These are phyloP conservation scores for Hymenoscyphus occultus DNA, from an alignment of 2,329 filamentous ascomycete genomes.

Conservation along the genomic window DNA sequence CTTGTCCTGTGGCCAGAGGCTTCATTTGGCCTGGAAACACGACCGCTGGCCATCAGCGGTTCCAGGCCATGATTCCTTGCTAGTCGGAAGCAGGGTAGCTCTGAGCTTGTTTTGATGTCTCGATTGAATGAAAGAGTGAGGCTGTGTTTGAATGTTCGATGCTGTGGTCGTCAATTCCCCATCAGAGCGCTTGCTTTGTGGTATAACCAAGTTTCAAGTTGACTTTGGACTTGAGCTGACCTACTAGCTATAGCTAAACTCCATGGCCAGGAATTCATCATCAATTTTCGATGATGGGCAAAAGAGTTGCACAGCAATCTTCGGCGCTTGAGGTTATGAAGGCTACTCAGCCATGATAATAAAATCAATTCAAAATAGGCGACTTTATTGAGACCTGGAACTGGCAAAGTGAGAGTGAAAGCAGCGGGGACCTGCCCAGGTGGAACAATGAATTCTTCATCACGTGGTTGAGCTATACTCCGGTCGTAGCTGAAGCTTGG, in stretches of 20 bases:
- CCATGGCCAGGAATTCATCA: too few species aligned
- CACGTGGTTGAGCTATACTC: too few species aligned
- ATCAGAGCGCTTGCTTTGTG: not conserved
- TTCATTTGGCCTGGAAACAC: conserved; percentile 1
- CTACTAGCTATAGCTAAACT: too few species aligned
- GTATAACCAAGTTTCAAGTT: not conserved
- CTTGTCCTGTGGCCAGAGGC: conserved; percentile 1
- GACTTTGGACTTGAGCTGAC: not conserved
- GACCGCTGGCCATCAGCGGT: not conserved
- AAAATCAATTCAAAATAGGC: too few species aligned
- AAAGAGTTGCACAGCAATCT: too few species aligned
- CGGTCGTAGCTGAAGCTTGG: not conserved
- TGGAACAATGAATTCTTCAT: too few species aligned
- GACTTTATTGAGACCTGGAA: too few species aligned
- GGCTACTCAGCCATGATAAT: too few species aligned
- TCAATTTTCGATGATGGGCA: too few species aligned
- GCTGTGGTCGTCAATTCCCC: not conserved
- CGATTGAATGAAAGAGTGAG: not conserved
- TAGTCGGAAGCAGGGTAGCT: not conserved
- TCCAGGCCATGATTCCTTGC: not conserved
- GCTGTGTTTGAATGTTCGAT: not conserved
- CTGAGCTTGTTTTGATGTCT: not conserved
- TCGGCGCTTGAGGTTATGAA: too few species aligned
- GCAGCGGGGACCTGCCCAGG: too few species aligned
- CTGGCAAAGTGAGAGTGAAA: too few species aligned